These are phyloP conservation scores for Talaromyces adpressus DNA, from an alignment of 495 filamentous ascomycete species.

Conservation along the genomic window DNA sequence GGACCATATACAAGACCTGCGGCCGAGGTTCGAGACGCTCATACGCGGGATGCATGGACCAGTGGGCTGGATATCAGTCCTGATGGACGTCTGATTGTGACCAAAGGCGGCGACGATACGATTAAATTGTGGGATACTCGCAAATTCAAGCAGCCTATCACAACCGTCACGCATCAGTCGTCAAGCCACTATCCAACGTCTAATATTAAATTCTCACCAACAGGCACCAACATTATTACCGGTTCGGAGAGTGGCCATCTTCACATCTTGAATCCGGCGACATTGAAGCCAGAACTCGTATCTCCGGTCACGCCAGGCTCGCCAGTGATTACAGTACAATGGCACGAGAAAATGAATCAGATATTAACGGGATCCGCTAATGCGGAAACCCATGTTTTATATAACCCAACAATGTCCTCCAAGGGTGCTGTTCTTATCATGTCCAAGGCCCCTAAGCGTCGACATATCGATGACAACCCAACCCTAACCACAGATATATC, in stretches of 20 bases:
- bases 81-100: conserved; percentile 84
- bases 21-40: conserved; percentile 82
- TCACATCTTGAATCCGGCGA: conserved; percentile 88
- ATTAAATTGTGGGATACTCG: conserved; percentile 93
- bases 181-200: conserved; percentile 74
- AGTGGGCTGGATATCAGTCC: conserved; percentile 85
- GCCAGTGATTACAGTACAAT: conserved; percentile 74
- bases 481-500: conserved; percentile 75
- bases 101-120: conserved; percentile 81
- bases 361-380: conserved; percentile 92
- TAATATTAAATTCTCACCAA: conserved; percentile 85
- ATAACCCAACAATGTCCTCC: conserved; percentile 73
- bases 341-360: conserved; percentile 94
- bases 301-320: conserved; percentile 80
- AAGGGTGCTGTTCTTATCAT: conserved; percentile 84
- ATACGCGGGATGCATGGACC: conserved; percentile 81
- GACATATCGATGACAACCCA: conserved; percentile 90
- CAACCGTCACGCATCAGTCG: conserved; percentile 68
- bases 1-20: conserved; percentile 79
- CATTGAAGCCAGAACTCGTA: conserved; percentile 72
- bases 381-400: conserved; percentile 81
- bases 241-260: conserved; percentile 83
- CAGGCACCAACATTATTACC: conserved; percentile 73
- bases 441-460: conserved; percentile 86
- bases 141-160: conserved; percentile 87